These are phyloP conservation scores for Cytospora piceicola DNA, from an alignment of 2,329 filamentous ascomycete genomes.

Conservation along the genomic window DNA sequence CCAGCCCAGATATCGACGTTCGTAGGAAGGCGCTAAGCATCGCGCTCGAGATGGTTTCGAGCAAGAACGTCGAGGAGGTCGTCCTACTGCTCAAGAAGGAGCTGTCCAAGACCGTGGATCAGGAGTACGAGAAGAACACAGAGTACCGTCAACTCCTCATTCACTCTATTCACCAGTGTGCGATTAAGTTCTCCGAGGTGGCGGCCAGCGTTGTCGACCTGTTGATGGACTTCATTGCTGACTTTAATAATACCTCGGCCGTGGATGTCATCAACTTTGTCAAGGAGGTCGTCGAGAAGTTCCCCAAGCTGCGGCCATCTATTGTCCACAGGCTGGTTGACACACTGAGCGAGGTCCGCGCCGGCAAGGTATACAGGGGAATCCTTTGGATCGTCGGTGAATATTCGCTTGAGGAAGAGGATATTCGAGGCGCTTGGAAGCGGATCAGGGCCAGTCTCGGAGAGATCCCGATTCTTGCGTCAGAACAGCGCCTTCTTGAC, in stretches of 20 bases:
- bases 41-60: slow-evolving; percentile 96
- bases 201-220: slow-evolving; percentile 95
- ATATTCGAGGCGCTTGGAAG: slow-evolving; percentile 97
- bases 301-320: slow-evolving; percentile 82
- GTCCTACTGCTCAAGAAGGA: slow-evolving; percentile 97
- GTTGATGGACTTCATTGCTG: slow-evolving; percentile 98
- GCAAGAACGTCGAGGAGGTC: slow-evolving; percentile 98
- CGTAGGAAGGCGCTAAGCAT: slow-evolving; percentile 88
- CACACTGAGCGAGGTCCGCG: slow-evolving; percentile 89
- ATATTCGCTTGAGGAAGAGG: slow-evolving; percentile 90
- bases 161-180: slow-evolving; percentile 96
- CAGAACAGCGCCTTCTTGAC: slow-evolving; percentile 89
- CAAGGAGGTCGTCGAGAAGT: slow-evolving; percentile 98
- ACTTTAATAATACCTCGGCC: slow-evolving; percentile 96
- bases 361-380: slow-evolving; percentile 95
- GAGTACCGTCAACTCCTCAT: slow-evolving; percentile 95
- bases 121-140: slow-evolving; percentile 97
- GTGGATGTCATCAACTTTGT: slow-evolving; percentile 98
- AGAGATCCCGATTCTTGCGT: slow-evolving; percentile 95
- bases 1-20: slow-evolving; percentile 94
- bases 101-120: slow-evolving; percentile 93
- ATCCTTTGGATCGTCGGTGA: slow-evolving; percentile 98
- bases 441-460: slow-evolving; percentile 90
- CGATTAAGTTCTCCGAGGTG: slow-evolving; percentile 98
- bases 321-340: slow-evolving; percentile 89